Evolutionary conservation across 1,139 yeast genomes (phyloP).

Genomic region (Yamadazyma jaroonii): DNA sequence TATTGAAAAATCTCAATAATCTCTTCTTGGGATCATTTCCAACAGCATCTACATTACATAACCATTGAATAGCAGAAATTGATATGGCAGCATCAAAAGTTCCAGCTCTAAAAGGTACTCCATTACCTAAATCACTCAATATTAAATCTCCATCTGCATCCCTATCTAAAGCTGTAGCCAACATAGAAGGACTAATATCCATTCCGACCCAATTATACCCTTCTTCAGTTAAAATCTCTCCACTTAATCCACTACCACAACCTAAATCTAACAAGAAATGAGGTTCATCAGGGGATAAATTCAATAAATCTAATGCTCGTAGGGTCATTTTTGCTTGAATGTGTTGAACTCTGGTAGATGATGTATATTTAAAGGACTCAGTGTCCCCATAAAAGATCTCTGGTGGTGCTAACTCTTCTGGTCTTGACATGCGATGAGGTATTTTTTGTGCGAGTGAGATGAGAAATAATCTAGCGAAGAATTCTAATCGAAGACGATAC

Average conservation of each 20-base stretch:
- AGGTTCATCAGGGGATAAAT: conserved; percentile 60
- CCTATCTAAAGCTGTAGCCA: conserved; percentile 89
- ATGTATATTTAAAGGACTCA: conserved; percentile 86
- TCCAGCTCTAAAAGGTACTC: conserved; percentile 95
- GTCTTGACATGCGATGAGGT: conserved; percentile 72
- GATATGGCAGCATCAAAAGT: conserved; percentile 96
- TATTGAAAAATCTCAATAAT: conserved; percentile 77
- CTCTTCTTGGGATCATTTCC: conserved; percentile 85
- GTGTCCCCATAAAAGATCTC: conserved; percentile 90
- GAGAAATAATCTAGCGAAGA: too few species aligned
- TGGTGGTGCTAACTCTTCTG: conserved; percentile 97
- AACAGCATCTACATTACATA: conserved; percentile 90
- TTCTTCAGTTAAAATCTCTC: conserved; percentile 90
- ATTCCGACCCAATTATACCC: conserved; percentile 95
- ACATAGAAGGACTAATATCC: conserved; percentile 96
- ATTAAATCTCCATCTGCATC: conserved; percentile 93
- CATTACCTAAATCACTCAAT: conserved; percentile 88
- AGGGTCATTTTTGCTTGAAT: conserved; percentile 97
- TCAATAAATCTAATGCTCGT: conserved; percentile 83
- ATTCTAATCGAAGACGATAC: too few species aligned
- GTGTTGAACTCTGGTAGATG: conserved; percentile 94
- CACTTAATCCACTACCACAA: conserved; percentile 95
- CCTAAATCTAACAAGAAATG: conserved; percentile 87
- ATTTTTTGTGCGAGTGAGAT: neutral
- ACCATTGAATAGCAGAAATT: conserved; percentile 96